Evolutionary conservation across 148 eudicot genomes (phyloP), one percentile per base, ranked within the genome.

Genomic region (Dianthus caryophyllus): DNA sequence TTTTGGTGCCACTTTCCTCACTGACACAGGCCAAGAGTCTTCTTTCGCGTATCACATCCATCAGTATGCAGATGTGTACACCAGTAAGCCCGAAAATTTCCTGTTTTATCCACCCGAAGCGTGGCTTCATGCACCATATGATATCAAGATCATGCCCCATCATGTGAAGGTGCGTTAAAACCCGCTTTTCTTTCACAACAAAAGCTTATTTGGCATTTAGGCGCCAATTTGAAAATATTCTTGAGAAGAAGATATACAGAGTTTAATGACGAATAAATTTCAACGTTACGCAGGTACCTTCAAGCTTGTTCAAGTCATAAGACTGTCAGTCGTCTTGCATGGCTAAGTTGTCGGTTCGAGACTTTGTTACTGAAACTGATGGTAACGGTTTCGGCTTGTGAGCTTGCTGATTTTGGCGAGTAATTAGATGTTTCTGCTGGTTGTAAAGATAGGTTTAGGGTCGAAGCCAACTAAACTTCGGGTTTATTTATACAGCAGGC

Each of bases 101-200:
- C 58, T 94, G 76, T 82, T 80, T 66, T 84, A 86, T 84, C 97
- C 87, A 44, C 76, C 90, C 0, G 97, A 94, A 65, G 90, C 97
- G 24, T 94, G 97, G 99, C 90, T 88, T 70, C 88, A 84, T 74
- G 97, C 78, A 36, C 99, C 99, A 3, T 90, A 47, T 56, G 97
- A 94, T 69, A 76, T 94, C 72, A 94, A 94, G 75, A 90, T 94
- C 84, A 90, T 94, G 99, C 99, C 97, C 43, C 99, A 94, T 72
- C 99, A 94, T 70, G 78, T 94, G 43, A 94, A 94, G 98, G 99
- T 94, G 80, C 26, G 64, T 68, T 65, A 43, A 30, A 60, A 24
- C 21, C 1, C 20, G 15, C 14, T 43, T 26, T 3, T 27, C 3
- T 29, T 12, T 25, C 57, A 46, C 6, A 58, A 41, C 56, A 38